phyloP scores from a whole-genome alignment of 163 green algal species.

The Chlamydomonas reinhardtii region DNA sequence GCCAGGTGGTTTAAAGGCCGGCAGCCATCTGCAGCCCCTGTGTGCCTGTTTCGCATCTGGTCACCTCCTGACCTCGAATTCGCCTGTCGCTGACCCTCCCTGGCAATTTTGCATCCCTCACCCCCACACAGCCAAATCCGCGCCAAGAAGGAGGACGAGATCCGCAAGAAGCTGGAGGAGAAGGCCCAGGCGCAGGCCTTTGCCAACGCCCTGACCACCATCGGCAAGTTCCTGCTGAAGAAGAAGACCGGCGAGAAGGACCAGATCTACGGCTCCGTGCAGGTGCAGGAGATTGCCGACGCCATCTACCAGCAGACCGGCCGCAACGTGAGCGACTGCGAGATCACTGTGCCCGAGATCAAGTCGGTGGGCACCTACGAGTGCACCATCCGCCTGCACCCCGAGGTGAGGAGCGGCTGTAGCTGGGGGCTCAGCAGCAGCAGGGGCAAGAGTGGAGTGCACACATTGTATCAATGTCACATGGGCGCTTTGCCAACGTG shows the following conservation, averaged over 20 bases:
- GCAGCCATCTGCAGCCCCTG: too few relatives aligned
- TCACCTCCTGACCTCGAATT: too few relatives aligned
- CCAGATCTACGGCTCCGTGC: slow-evolving; percentile 77
- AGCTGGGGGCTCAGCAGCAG: neutral
- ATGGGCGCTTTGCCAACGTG: too few relatives aligned
- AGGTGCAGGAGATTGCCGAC: slow-evolving; percentile 51
- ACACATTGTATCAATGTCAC: too few relatives aligned
- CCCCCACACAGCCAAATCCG: slow-evolving; percentile 64
- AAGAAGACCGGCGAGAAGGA: slow-evolving; percentile 90
- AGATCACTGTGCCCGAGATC: slow-evolving; percentile 92
- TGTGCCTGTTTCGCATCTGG: too few relatives aligned
- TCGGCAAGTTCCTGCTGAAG: slow-evolving; percentile 94
- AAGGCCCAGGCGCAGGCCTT: slow-evolving; percentile 76
- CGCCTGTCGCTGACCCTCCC: too few relatives aligned
- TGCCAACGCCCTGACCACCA: slow-evolving; percentile 89
- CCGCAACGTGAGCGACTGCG: slow-evolving; percentile 79
- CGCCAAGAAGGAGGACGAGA: slow-evolving; percentile 68
- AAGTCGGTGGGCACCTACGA: slow-evolving; percentile 90
- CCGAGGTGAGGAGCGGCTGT: slow-evolving; percentile 41
- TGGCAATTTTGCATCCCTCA: too few relatives aligned
- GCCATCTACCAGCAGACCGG: slow-evolving; percentile 92
- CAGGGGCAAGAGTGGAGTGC: too few relatives aligned
- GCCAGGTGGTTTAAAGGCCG: too few relatives aligned
- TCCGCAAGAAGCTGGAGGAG: slow-evolving; percentile 65
- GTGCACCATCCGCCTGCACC: slow-evolving; percentile 61